These are phyloP conservation scores for Ogataea angusta DNA, from an alignment of 805 yeast genomes.

Conservation along the genomic window DNA sequence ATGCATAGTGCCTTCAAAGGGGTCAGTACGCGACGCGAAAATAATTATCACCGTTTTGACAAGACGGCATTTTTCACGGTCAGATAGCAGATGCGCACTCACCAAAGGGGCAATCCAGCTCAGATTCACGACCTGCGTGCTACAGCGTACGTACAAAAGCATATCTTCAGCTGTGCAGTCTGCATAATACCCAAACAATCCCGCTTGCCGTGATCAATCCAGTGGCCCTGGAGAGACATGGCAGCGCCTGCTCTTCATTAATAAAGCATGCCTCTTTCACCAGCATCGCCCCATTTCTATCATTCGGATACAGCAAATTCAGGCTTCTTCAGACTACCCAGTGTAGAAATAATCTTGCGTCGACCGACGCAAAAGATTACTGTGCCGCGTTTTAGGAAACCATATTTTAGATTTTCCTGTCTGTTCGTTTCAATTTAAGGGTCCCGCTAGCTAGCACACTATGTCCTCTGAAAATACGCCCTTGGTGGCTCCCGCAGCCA, in stretches of 20 bases:
- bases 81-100: neutral
- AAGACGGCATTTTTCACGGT: neutral
- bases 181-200: neutral
- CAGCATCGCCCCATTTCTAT: neutral
- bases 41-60: neutral
- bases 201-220: too few species aligned
- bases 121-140: neutral
- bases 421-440: neutral
- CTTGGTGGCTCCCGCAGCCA: constrained; percentile 6
- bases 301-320: neutral
- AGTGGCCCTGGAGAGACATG: too few species aligned
- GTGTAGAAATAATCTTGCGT: neutral
- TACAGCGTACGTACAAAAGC: neutral
- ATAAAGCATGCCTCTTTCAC: neutral
- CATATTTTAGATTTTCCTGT: neutral
- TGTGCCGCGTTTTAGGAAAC: neutral
- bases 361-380: neutral
- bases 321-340: neutral
- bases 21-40: constrained; percentile 12
- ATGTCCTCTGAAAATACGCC: constrained; percentile 17
- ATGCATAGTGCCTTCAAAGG: constrained; percentile 13
- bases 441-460: neutral
- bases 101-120: neutral
- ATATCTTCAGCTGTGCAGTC: neutral
- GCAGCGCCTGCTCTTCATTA: neutral